phyloP scores from a whole-genome alignment of 208 protist genomes.

The Zelonia costaricensis region DNA sequence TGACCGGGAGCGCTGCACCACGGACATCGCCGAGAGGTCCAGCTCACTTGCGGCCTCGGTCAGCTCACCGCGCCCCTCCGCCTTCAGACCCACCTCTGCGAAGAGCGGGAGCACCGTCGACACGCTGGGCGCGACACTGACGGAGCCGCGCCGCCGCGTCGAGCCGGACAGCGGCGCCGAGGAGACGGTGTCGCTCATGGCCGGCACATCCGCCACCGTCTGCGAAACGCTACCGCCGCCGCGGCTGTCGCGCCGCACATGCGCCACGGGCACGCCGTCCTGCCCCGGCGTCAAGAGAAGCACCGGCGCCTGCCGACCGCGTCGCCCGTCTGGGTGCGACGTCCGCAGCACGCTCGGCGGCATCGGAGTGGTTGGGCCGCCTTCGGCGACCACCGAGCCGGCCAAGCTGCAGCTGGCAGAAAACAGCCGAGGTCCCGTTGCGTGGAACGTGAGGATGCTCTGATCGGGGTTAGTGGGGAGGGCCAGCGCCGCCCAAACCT shows the following conservation, averaged over 20 bases:
- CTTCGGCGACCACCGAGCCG: not conserved
- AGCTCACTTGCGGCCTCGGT: not conserved
- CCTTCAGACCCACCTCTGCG: not conserved
- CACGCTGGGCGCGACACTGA: not conserved
- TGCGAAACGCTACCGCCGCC: not conserved
- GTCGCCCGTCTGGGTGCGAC: not conserved
- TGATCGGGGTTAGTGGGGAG: not conserved
- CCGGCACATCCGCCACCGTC: not conserved
- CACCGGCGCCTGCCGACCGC: not conserved
- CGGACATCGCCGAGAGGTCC: conserved; percentile 22
- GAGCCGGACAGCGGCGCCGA: not conserved
- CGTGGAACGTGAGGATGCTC: not conserved
- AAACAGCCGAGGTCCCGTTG: not conserved
- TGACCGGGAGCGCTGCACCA: conserved; percentile 21
- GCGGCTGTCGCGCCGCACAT: not conserved
- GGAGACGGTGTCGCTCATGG: no score
- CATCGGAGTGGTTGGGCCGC: not conserved
- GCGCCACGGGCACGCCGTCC: not conserved
- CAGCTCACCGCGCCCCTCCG: conserved; percentile 1
- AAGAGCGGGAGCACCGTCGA: conserved; percentile 4
- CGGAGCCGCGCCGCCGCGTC: not conserved
- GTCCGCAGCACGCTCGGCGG: not conserved
- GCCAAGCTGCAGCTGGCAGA: conserved; percentile 11
- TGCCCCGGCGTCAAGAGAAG: not conserved
- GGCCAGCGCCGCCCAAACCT: not conserved